Base-by-base conservation (phyloP, 2,329 filamentous ascomycete species). In the Fusarium nelsonii region DNA sequence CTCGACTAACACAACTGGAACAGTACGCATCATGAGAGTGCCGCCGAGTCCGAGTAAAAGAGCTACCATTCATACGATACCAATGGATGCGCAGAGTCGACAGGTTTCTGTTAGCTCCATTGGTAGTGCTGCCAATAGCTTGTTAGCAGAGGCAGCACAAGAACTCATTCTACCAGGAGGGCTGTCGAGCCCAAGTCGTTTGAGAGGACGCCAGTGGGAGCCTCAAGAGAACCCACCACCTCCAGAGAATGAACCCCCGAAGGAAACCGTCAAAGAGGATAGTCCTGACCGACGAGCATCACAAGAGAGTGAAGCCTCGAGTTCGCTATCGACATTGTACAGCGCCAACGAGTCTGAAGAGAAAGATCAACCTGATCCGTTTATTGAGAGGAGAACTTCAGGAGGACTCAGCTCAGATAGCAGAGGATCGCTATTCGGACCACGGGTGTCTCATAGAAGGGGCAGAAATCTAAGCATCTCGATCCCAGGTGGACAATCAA, bases 301-400 rank as follows among this genome's bases (percentile, higher is more conserved):
- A 0, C 58, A 74, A 6, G 78, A 80, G 6, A 86, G 83, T 64
- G 79, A 84, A 10, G 77, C 80, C 15, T 87, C 85, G 0, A 87
- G 85, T 39, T 83, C 84, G 4, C 77, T 88, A 7, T 88, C 86
- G 6, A 88, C 86, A 0, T 74, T 88, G 7, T 87, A 87, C 65
- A 88, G 85, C 60, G 84, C 83, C 48, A 84, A 85, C 32, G 85
- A 87, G 54, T 77, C 79, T 2, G 80, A 83, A 10, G 80, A 82
- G 8, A 76, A 76, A 18, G 68, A 74, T 4, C 52, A 65, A 16
- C 45, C 73, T 23, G 79, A 81, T 32, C 78, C 79, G 0, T 81
- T 81, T 46, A 69, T 78, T 2, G 78, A 78, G 49, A 56, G 36
- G 7, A 60, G 40, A 32, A 36, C 20, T 3, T 44, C 51, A 1